These are phyloP conservation scores for Cytospora leucostoma DNA, from an alignment of 2,329 filamentous ascomycete species.

Conservation along the genomic window DNA sequence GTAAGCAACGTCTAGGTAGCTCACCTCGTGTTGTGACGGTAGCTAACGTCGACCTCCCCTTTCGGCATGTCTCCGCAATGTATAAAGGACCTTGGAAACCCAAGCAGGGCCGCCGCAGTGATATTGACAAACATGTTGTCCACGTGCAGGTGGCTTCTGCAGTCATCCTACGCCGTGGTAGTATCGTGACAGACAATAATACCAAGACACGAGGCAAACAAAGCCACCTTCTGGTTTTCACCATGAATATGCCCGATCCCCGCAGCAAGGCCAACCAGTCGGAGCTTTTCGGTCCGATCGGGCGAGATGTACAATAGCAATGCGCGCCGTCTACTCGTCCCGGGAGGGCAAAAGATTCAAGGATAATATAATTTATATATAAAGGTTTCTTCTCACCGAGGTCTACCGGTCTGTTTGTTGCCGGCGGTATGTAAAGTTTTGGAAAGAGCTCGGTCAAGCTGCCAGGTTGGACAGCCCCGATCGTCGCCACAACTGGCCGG, in stretches of 20 bases:
- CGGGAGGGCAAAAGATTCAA: background rate
- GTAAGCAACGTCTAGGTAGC: too few species aligned
- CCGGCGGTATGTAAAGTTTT: too few species aligned
- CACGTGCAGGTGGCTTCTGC: background rate
- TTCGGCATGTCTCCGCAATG: background rate
- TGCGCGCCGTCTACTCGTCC: background rate
- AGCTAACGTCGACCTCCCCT: too few species aligned
- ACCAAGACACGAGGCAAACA: background rate
- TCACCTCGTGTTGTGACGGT: too few species aligned
- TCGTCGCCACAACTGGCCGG: background rate
- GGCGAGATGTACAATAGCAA: background rate
- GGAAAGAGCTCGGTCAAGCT: too few species aligned
- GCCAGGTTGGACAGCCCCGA: too few species aligned
- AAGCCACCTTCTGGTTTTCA: background rate
- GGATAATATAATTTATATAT: too few species aligned
- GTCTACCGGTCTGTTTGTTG: too few species aligned
- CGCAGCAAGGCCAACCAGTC: background rate
- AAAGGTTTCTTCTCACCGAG: too few species aligned
- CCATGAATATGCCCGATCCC: background rate
- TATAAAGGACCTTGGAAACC: background rate
- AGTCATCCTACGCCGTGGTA: background rate
- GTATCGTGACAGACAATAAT: background rate
- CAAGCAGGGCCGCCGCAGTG: too few species aligned
- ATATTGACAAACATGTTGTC: background rate
- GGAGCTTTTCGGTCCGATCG: background rate